phyloP scores from a whole-genome alignment of 2,329 filamentous ascomycete species.

The Coniochaeta prunicola region DNA sequence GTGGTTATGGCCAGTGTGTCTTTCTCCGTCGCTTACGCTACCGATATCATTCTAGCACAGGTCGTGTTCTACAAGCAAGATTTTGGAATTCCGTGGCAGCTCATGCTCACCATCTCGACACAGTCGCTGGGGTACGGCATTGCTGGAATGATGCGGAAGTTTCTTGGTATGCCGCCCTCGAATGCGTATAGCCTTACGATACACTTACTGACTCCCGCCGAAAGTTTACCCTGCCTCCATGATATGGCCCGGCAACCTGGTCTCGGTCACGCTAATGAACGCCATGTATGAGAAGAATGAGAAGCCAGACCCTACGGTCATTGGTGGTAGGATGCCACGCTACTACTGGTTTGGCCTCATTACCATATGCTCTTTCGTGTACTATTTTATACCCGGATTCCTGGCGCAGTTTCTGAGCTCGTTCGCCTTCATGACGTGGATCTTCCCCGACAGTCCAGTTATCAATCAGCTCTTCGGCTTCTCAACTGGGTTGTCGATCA shows the following conservation, averaged over 20 bases:
- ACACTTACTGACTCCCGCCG: not conserved
- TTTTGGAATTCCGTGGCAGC: conserved; percentile 59
- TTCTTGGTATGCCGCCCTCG: conserved; percentile 40
- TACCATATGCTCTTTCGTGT: conserved; percentile 50
- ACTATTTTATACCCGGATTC: conserved; percentile 64
- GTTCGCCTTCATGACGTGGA: conserved; percentile 67
- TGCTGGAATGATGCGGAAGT: conserved; percentile 59
- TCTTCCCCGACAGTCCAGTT: conserved; percentile 58
- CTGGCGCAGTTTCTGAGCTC: conserved; percentile 62
- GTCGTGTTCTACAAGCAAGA: conserved; percentile 64
- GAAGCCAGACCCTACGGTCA: conserved; percentile 38
- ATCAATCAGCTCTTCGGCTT: conserved; percentile 71
- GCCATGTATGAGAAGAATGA: conserved; percentile 61
- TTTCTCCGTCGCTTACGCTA: conserved; percentile 64
- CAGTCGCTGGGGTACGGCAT: conserved; percentile 65
- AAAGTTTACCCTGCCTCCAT: conserved; percentile 59
- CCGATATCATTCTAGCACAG: conserved; percentile 66
- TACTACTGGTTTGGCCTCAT: conserved; percentile 58
- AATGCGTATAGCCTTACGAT: not conserved
- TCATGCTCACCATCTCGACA: conserved; percentile 59
- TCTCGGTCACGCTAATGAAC: conserved; percentile 60
- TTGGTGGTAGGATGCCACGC: conserved; percentile 59
- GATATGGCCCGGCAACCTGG: conserved; percentile 67
- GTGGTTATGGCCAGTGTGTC: conserved; percentile 66
- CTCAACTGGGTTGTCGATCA: conserved; percentile 56